phyloP scores from a whole-genome alignment of 1,139 yeast species.

The Diutina catenulata region DNA sequence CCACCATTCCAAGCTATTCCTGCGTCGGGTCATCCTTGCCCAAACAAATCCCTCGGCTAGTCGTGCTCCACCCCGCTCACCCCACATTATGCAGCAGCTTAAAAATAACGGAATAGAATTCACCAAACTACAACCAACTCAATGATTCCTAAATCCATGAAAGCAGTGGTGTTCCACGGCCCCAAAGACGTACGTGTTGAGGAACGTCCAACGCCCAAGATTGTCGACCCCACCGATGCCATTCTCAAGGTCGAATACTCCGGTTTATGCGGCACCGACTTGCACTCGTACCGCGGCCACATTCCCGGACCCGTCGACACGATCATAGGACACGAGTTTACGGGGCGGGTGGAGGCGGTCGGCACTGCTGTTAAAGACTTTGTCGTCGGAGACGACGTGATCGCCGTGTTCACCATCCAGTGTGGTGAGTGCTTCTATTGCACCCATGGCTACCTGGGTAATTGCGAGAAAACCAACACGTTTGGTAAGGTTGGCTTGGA shows the following conservation, averaged over 20 bases:
- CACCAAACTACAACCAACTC: not conserved
- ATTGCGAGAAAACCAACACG: conserved; percentile 38
- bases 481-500: conserved; percentile 44
- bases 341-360: conserved; percentile 28
- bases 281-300: conserved; percentile 50
- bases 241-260: conserved; percentile 40
- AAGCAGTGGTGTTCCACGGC: conserved; percentile 46
- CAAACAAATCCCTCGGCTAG: conserved; percentile 7
- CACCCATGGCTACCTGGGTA: conserved; percentile 38
- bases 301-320: conserved; percentile 31
- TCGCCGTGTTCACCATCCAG: conserved; percentile 42
- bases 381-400: conserved; percentile 31
- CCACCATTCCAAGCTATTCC: not conserved
- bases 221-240: conserved; percentile 32
- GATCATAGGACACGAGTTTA: conserved; percentile 38
- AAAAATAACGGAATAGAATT: not conserved
- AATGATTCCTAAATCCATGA: conserved; percentile 21
- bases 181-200: conserved; percentile 33
- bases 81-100: not conserved
- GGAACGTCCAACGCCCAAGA: conserved; percentile 30
- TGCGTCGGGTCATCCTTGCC: not conserved
- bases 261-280: conserved; percentile 52
- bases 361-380: conserved; percentile 26
- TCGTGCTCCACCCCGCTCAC: not conserved
- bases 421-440: conserved; percentile 51